Base-by-base conservation (phyloP, 2,329 filamentous ascomycete species). In the Metarhizium guizhouense region DNA sequence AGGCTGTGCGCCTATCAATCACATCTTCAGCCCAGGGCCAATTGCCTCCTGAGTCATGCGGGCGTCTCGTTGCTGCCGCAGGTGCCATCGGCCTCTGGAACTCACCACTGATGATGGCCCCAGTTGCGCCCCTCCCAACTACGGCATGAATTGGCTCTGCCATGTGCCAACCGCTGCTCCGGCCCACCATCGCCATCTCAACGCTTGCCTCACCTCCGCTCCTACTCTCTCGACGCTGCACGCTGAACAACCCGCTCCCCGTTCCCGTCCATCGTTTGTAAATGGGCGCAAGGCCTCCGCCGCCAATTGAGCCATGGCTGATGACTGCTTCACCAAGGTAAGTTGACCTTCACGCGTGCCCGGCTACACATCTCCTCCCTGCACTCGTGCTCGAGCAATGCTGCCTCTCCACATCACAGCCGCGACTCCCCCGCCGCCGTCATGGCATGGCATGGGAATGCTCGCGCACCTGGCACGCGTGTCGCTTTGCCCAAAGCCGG, bases 301-400 rank as follows among this genome's bases (percentile, higher is more conserved):
- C 61, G 66, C 68, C 66, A 67, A 71, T 73, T 71, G 70, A 76
- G 71, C 70, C 71, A 78, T 78, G 76, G 76, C 74, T 72, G 68
- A 73, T 67, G 70, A 66, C 68, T 69, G 67, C 67, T 64, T 70
- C 67, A 70, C 65, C 67, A 68, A 72, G 72, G 76, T 78, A 67
- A 68, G 75, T 73, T 53, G 50, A 57, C 58, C 60, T 40, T 40
- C 57, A 55, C 55, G 54, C 52, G 53, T 29, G 18, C 18, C 45
- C 20, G 45, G 20, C 6, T 48, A 0, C 3, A 16, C 42, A 8
- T 2, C n/a, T 10, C 34, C 16, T 11, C 45, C 42, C 43, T 30
- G 36, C 50, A 47, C 45, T 53, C 16, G 50, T 25, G 47, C 6
- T 45, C 3, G 18, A 45, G n/a, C 42, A 25, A 18, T 16, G 38